Evolutionary conservation across 139 green algal genomes (phyloP), one percentile per base, ranked within the genome.

Genomic region (Diplosphaera chodatii): DNA sequence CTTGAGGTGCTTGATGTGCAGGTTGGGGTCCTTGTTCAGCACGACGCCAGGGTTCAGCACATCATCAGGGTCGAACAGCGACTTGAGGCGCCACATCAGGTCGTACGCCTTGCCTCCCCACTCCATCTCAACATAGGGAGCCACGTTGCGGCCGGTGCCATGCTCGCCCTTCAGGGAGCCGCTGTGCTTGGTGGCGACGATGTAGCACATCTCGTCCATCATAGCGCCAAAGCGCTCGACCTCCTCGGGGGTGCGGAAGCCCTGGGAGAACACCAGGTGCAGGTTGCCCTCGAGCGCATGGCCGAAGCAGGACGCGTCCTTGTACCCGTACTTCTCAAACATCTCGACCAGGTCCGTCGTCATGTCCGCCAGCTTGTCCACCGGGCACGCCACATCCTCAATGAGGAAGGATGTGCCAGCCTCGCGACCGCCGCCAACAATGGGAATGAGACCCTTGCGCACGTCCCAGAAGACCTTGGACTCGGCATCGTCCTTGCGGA

Each of bases 41-140:
- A 92, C 84, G 40, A 91, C 84, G 48, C 93, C 90, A 6, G 94
- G 94, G 88, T 98, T 98, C 71, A 98, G 87, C 23, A 96, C 83
- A 64, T 87, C 85, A 48, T 85, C 78, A 29, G 94, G 93, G 85
- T 98, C 94, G 77, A 98, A 98, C 69, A 98, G 78, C 41, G 83
- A 78, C 87, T 98, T 98, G 16, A 98, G 84, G 85, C 96, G 84
- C 94, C 94, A 98, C 94, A 98, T 98, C 20, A 98, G 84, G 66
- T 96, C 89, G 69, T 91, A 94, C 15, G 94, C 94, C 75, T 87
- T 86, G 75, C 33, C 72, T 40, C 76, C 76, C 94, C 94, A 98
- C 86, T 98, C 94, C 94, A 98, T 97, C 86, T 98, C 94, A 32
- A 98, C 93, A 80, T 92, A 98, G 1, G 94, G 90, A 23, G 94